Evolutionary conservation across 1,139 yeast species (phyloP).

Genomic region (Schwanniomyces etchellsii): DNA sequence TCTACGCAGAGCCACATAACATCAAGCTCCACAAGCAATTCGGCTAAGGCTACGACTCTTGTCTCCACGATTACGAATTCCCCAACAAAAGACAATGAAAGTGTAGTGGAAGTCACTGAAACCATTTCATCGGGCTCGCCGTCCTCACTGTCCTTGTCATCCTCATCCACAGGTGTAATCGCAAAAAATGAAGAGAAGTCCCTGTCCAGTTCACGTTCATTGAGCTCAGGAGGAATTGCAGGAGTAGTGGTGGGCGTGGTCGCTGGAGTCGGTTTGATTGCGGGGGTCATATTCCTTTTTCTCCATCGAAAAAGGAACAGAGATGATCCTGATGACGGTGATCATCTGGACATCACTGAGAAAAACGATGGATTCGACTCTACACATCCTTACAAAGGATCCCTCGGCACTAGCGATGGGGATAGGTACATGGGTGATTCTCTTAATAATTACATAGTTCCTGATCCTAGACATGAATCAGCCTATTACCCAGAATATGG

Average conservation of each 20-base stretch:
- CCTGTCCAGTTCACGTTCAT: constrained; percentile 15
- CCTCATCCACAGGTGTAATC: constrained; percentile 1
- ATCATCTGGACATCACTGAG: constrained; percentile 25
- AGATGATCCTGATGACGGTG: constrained; percentile 32
- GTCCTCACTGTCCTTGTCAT: constrained; percentile 9
- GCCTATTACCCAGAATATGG: constrained; percentile 24
- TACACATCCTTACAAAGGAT: constrained; percentile 3
- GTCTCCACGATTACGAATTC: constrained; percentile 16
- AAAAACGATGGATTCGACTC: constrained; percentile 9
- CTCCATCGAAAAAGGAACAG: constrained; percentile 34
- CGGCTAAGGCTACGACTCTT: constrained; percentile 6
- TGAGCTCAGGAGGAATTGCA: constrained; percentile 65
- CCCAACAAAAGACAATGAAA: constrained; percentile 14
- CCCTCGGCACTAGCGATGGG: constrained; percentile 16
- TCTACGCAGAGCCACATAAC: constrained; percentile 3
- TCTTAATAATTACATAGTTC: constrained; percentile 10
- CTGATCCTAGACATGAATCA: constrained; percentile 9
- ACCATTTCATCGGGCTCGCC: constrained; percentile 14
- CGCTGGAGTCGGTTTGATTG: constrained; percentile 41
- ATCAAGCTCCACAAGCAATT: constrained; percentile 5
- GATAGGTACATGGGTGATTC: constrained; percentile 16
- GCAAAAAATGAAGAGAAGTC: constrained; percentile 10
- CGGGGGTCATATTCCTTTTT: constrained; percentile 34
- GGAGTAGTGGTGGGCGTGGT: constrained; percentile 67
- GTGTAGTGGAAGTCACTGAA: constrained; percentile 19